These are phyloP conservation scores for Delitschia confertaspora DNA, from an alignment of 495 filamentous ascomycete genomes.

Conservation along the genomic window DNA sequence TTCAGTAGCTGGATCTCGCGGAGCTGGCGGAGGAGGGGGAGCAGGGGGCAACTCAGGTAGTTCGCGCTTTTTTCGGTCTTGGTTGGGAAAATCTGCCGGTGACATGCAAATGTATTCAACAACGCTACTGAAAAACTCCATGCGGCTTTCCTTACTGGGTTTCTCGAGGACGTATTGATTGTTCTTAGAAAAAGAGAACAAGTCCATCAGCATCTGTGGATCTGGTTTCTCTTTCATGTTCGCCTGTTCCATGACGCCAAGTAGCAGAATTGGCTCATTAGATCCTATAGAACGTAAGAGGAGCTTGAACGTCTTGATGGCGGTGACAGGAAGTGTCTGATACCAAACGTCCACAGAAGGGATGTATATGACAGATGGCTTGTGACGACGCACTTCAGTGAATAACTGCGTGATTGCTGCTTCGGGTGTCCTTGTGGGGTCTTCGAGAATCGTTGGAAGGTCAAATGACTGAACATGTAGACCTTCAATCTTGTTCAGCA, in stretches of 20 bases:
- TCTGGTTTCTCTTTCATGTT: conserved; percentile 48
- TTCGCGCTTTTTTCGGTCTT: conserved; percentile 70
- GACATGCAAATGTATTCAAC: conserved; percentile 63
- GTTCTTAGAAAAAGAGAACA: conserved; percentile 76
- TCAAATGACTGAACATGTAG: conserved; percentile 95
- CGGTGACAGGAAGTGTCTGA: conserved; percentile 52
- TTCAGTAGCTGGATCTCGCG: conserved; percentile 35
- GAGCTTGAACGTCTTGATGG: conserved; percentile 68
- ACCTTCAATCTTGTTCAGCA: conserved; percentile 83
- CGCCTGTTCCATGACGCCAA: conserved; percentile 62
- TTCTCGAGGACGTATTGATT: conserved; percentile 61
- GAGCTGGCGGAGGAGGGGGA: conserved; percentile 51
- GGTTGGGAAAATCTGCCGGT: conserved; percentile 79
- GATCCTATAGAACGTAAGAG: conserved; percentile 70
- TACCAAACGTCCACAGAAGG: conserved; percentile 86
- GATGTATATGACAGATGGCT: conserved; percentile 92
- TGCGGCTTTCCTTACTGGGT: conserved; percentile 54
- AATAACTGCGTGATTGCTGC: conserved; percentile 83
- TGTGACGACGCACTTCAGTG: conserved; percentile 82
- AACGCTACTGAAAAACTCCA: conserved; percentile 67
- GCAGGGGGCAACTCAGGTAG: conserved; percentile 69
- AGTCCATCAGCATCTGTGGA: conserved; percentile 54
- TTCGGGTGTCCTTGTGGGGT: conserved; percentile 62
- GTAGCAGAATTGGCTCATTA: conserved; percentile 76
- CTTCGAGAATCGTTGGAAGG: conserved; percentile 68